Percentiles rank a stretch among this genome's conserved stretches.
Evolutionary conservation across 768 basidiomycete genomes (phyloP).

Genomic region (Cystofilobasidium ferigula): DNA sequence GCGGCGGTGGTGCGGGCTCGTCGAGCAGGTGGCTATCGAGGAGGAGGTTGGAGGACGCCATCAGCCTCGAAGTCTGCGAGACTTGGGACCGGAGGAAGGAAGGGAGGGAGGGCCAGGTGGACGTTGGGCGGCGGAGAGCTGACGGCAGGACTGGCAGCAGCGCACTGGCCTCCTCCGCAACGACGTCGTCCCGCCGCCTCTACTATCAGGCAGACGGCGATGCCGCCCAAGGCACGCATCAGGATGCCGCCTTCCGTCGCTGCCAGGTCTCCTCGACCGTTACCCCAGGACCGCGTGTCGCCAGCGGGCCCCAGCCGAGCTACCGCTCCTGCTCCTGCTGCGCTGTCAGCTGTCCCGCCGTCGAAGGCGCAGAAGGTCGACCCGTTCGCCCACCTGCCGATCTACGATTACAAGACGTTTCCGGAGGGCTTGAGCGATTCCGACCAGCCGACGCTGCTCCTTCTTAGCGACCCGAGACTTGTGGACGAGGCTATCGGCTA

Average conservation of each 20-base stretch:
- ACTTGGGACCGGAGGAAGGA: too few species aligned
- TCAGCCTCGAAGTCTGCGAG: neutral
- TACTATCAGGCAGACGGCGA: too few species aligned
- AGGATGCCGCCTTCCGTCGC: too few species aligned
- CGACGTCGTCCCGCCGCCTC: too few species aligned
- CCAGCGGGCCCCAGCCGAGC: too few species aligned
- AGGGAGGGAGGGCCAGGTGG: too few species aligned
- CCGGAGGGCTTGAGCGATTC: neutral
- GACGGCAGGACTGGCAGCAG: too few species aligned
- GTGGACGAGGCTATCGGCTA: neutral
- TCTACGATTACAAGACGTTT: neutral
- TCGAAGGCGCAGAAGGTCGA: constrained; percentile 4
- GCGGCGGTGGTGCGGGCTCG: neutral
- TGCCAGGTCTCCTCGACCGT: too few species aligned
- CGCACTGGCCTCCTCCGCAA: too few species aligned
- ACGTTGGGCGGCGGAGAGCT: too few species aligned
- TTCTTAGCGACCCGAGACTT: neutral
- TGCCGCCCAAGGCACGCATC: too few species aligned
- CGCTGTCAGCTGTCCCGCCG: neutral
- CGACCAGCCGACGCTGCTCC: neutral
- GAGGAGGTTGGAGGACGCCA: neutral
- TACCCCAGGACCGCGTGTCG: too few species aligned
- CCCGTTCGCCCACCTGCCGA: neutral
- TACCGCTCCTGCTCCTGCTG: neutral
- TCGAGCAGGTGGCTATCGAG: constrained; percentile 5